Conservation (phyloP, 2,329 filamentous ascomycete genomes). For the Rhynchosporium graminicola region DNA sequence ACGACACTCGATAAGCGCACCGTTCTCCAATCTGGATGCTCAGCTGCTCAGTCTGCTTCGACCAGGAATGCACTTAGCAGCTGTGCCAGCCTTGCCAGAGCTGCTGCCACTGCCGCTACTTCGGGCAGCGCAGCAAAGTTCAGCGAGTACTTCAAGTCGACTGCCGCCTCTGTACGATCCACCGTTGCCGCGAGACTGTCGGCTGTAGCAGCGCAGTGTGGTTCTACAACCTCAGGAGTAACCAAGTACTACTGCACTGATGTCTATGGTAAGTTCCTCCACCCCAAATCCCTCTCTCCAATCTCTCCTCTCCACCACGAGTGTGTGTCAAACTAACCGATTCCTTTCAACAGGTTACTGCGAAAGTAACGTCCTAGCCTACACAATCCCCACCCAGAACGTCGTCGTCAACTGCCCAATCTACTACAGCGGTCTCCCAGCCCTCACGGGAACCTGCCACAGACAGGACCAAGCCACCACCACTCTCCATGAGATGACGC, state of each 20-base stretch:
- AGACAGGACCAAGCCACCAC: conserved; percentile 66
- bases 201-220: conserved; percentile 56
- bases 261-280: conserved; percentile 42
- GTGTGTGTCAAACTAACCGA: not conserved
- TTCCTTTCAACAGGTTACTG: conserved; percentile 45
- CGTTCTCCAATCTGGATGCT: conserved; percentile 55
- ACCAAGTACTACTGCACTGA: conserved; percentile 62
- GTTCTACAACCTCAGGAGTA: conserved; percentile 48
- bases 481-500: conserved; percentile 65
- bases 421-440: conserved; percentile 57
- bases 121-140: conserved; percentile 53
- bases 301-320: no score
- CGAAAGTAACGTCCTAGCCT: conserved; percentile 54
- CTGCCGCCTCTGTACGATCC: conserved; percentile 46
- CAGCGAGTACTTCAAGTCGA: conserved; percentile 65
- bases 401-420: conserved; percentile 63
- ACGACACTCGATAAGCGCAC: conserved; percentile 51
- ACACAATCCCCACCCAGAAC: conserved; percentile 56
- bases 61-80: conserved; percentile 54
- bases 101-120: conserved; percentile 53
- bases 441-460: conserved; percentile 55
- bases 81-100: conserved; percentile 54
- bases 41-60: conserved; percentile 47
- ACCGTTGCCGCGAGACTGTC: conserved; percentile 54
- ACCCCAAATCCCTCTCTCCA: no score